Conservation (phyloP, 192 early-diverging fungal species). For the Oehlia diaphana region DNA sequence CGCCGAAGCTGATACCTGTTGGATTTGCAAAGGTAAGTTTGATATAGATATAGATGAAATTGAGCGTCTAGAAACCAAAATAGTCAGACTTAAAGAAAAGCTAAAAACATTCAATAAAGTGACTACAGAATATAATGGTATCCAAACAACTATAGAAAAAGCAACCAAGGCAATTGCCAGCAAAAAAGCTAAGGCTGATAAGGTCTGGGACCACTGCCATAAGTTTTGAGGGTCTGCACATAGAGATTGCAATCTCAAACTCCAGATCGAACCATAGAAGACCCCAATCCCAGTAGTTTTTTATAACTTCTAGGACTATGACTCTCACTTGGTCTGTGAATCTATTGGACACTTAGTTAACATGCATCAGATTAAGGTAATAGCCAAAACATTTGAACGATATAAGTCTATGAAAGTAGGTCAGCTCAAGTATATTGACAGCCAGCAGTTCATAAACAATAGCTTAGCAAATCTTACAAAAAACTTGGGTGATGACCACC, state of each 20-base stretch:
- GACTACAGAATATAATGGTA: too few relatives aligned
- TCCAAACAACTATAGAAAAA: too few relatives aligned
- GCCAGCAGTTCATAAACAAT: too few relatives aligned
- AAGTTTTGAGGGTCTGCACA: not conserved
- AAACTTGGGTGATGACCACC: not conserved
- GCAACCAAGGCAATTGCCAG: too few relatives aligned
- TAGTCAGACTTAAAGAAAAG: too few relatives aligned
- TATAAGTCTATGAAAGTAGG: not conserved
- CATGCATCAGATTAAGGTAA: not conserved
- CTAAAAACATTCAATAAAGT: too few relatives aligned
- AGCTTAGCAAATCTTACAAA: not conserved
- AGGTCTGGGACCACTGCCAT: slow-evolving; percentile 14
- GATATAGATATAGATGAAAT: not conserved
- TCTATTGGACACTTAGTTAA: not conserved
- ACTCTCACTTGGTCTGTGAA: slow-evolving; percentile 17
- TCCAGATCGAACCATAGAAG: slow-evolving; percentile 1
- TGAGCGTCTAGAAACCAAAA: too few relatives aligned
- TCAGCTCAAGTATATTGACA: too few relatives aligned
- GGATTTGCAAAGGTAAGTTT: not conserved
- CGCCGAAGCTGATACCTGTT: not conserved
- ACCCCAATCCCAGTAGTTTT: slow-evolving; percentile 7
- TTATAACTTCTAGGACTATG: slow-evolving; percentile 1
- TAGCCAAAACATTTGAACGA: not conserved
- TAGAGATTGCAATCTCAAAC: slow-evolving; percentile 1
- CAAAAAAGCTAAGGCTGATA: too few relatives aligned